Conservation (phyloP, 1,284 basidiomycete genomes). For the Kwoniella shivajii region DNA sequence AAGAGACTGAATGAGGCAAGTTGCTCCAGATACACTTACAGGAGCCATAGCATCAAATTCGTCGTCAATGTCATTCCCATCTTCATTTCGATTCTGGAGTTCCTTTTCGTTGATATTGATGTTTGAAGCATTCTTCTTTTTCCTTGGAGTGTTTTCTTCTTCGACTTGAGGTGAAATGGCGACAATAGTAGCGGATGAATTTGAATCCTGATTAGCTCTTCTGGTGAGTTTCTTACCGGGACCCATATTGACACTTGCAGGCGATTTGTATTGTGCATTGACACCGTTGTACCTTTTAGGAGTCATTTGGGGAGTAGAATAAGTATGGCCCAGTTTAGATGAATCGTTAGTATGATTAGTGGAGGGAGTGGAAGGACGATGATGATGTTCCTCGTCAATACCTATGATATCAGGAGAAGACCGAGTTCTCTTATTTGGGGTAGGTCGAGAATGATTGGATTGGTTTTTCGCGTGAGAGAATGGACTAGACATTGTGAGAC, state of each 20-base stretch:
- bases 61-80: constrained; percentile 2
- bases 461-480: not conserved
- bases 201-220: not conserved
- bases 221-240: not conserved
- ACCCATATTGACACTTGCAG: not conserved
- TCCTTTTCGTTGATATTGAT: not conserved
- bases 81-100: too few species aligned
- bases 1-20: not conserved
- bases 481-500: not conserved
- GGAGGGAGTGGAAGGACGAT: not conserved
- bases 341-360: not conserved
- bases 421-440: not conserved
- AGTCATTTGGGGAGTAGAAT: too few species aligned
- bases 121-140: not conserved
- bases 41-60: constrained; percentile 25
- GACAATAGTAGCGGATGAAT: not conserved
- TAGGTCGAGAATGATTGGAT: not conserved
- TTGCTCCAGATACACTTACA: constrained; percentile 8
- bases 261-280: too few species aligned
- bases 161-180: not conserved
- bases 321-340: too few species aligned
- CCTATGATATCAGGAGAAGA: not conserved
- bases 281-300: too few species aligned
- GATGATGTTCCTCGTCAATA: not conserved
- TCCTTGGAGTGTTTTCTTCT: not conserved